Percentiles rank a stretch among this genome's conserved stretches.
phyloP scores from a whole-genome alignment of 192 early-diverging fungal species.

The Backusella sp. region DNA sequence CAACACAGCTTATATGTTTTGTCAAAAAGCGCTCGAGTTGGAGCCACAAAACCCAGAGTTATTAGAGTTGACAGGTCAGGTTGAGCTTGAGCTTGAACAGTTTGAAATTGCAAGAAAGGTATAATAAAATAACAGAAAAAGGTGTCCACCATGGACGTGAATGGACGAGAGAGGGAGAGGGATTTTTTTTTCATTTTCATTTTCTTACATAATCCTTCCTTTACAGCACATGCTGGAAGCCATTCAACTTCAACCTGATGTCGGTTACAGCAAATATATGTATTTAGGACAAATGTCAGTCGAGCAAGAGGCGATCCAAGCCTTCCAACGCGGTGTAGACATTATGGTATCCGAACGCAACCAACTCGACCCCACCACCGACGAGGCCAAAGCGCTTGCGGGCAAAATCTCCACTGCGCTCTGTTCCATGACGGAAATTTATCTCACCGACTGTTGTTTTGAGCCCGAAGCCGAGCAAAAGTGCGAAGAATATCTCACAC shows the following conservation, averaged over 20 bases:
- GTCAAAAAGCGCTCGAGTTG: slow-evolving; percentile 61
- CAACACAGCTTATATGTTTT: slow-evolving; percentile 67
- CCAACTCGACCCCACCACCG: slow-evolving; percentile 35
- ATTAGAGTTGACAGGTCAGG: slow-evolving; percentile 69
- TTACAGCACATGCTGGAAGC: slow-evolving; percentile 62
- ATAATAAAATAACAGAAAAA: slow-evolving; percentile 10
- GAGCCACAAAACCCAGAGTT: slow-evolving; percentile 57
- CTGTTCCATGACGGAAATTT: slow-evolving; percentile 96
- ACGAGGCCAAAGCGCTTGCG: slow-evolving; percentile 45
- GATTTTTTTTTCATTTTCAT: neutral
- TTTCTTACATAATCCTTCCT: neutral
- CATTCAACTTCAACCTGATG: slow-evolving; percentile 64
- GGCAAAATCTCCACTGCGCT: slow-evolving; percentile 81
- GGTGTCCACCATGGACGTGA: neutral
- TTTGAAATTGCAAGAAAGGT: slow-evolving; percentile 64
- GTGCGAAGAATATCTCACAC: slow-evolving; percentile 72
- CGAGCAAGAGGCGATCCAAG: slow-evolving; percentile 62
- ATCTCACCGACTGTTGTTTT: slow-evolving; percentile 97
- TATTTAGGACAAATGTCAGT: slow-evolving; percentile 79
- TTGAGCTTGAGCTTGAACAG: slow-evolving; percentile 74
- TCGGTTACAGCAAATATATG: slow-evolving; percentile 80
- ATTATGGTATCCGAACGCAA: slow-evolving; percentile 59
- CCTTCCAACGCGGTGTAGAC: slow-evolving; percentile 72
- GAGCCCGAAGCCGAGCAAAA: slow-evolving; percentile 85
- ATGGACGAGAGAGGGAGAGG: slow-evolving; percentile 11